Evolutionary conservation across 2,329 filamentous ascomycete species (phyloP).

Genomic region (Elsinoe fawcettii): DNA sequence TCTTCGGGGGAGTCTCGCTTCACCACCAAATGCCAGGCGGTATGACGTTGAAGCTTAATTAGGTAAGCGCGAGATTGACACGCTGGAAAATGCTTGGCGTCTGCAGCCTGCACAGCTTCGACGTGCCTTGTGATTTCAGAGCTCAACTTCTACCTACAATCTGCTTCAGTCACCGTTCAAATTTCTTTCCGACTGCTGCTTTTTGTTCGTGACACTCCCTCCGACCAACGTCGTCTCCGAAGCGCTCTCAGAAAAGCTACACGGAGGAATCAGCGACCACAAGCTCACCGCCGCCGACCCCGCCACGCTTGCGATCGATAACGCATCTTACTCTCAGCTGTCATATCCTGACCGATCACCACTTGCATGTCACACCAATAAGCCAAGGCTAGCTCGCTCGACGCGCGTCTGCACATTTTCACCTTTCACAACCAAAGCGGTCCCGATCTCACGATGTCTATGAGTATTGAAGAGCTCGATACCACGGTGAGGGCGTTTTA

Average conservation of each 20-base stretch:
- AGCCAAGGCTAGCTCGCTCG: conserved; percentile 22
- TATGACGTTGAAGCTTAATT: conserved; percentile 10
- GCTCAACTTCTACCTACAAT: background rate
- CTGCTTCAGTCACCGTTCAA: background rate
- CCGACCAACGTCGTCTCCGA: background rate
- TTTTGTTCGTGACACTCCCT: background rate
- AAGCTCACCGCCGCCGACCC: background rate
- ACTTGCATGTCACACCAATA: conserved; percentile 13
- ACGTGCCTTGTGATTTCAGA: conserved; percentile 9
- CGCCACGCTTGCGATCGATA: conserved; percentile 11
- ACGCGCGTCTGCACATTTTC: conserved; percentile 24
- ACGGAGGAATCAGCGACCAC: background rate
- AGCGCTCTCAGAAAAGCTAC: background rate
- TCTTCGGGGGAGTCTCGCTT: background rate
- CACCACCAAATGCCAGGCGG: background rate
- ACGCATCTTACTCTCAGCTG: background rate
- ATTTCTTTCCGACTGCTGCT: background rate
- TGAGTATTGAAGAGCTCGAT: conserved; percentile 90
- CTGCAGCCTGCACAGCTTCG: conserved; percentile 8
- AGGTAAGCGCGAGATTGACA: conserved; percentile 14
- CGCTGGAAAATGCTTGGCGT: conserved; percentile 12
- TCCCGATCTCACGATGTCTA: conserved; percentile 45
- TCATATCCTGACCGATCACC: background rate
- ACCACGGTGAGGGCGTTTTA: conserved; percentile 94
- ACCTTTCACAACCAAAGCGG: conserved; percentile 21